A percentile compares a stretch with the other conserved stretches of the same genome.
Evolutionary conservation across 1,139 yeast genomes (phyloP).

Genomic region (Diutina neorugosa): DNA sequence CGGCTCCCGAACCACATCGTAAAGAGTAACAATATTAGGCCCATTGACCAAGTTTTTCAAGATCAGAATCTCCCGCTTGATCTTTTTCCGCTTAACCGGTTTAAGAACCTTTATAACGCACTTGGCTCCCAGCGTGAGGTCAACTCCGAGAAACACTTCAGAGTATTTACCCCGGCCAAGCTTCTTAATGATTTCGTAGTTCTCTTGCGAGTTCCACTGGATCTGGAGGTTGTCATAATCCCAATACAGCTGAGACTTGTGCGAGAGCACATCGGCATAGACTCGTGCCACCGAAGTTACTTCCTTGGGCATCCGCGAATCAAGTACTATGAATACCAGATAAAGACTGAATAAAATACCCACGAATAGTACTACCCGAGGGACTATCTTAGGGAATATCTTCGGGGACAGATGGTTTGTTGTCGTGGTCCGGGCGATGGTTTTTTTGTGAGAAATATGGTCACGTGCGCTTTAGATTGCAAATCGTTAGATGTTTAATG

Average conservation of each 20-base stretch:
- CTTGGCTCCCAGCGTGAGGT: constrained; percentile 36
- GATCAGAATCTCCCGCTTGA: constrained; percentile 88
- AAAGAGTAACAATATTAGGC: constrained; percentile 67
- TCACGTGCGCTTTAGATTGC: neutral
- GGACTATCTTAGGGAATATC: neutral
- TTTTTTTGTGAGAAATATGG: neutral
- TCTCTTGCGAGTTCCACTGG: constrained; percentile 36
- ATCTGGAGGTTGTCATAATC: constrained; percentile 34
- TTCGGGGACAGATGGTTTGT: neutral
- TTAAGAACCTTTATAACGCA: constrained; percentile 14
- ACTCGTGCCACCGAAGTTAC: constrained; percentile 25
- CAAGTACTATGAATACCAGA: neutral
- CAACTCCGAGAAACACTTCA: constrained; percentile 46
- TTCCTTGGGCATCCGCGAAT: constrained; percentile 1
- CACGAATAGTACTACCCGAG: neutral
- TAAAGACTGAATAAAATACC: neutral
- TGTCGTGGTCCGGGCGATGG: neutral
- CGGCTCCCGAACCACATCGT: constrained; percentile 86
- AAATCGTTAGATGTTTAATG: too few relatives aligned
- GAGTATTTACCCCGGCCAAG: constrained; percentile 38
- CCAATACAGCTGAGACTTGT: constrained; percentile 35
- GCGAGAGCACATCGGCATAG: constrained; percentile 30
- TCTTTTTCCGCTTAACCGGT: constrained; percentile 90
- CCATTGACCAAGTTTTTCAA: constrained; percentile 82
- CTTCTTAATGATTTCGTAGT: constrained; percentile 33